These are phyloP conservation scores for Juglanconis sp. DNA, from an alignment of 2,329 filamentous ascomycete species.

Conservation along the genomic window DNA sequence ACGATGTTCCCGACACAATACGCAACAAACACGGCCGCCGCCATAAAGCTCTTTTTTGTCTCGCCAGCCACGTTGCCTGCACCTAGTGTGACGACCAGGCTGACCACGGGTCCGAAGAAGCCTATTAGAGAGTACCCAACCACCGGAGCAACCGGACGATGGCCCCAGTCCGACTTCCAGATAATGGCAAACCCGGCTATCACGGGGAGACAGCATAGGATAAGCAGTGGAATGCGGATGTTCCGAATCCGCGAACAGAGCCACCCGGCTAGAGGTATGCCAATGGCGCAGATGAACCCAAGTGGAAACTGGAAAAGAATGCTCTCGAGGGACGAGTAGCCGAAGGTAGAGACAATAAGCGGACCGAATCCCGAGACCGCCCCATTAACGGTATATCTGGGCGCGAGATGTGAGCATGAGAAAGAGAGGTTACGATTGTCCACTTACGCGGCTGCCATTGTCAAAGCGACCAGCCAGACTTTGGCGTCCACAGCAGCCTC, in stretches of 20 bases:
- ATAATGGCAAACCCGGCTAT: constrained; percentile 73
- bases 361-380: constrained; percentile 70
- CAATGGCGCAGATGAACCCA: constrained; percentile 63
- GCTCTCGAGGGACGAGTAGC: constrained; percentile 59
- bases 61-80: constrained; percentile 71
- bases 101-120: constrained; percentile 58
- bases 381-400: constrained; percentile 65
- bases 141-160: constrained; percentile 63
- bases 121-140: constrained; percentile 70
- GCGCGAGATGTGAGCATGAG: neutral
- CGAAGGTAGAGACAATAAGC: constrained; percentile 69
- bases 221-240: constrained; percentile 62
- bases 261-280: constrained; percentile 64
- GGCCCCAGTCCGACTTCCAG: constrained; percentile 65
- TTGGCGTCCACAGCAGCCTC: constrained; percentile 1
- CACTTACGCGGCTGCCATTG: constrained; percentile 62
- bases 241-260: constrained; percentile 59
- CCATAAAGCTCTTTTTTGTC: constrained; percentile 76
- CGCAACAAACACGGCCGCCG: constrained; percentile 69
- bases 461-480: constrained; percentile 35
- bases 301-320: constrained; percentile 75
- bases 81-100: constrained; percentile 50
- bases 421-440: neutral
- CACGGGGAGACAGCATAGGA: constrained; percentile 67
- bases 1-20: constrained; percentile 77